phyloP scores from a whole-genome alignment of 495 filamentous ascomycete genomes.

The Talaromyces ruber region DNA sequence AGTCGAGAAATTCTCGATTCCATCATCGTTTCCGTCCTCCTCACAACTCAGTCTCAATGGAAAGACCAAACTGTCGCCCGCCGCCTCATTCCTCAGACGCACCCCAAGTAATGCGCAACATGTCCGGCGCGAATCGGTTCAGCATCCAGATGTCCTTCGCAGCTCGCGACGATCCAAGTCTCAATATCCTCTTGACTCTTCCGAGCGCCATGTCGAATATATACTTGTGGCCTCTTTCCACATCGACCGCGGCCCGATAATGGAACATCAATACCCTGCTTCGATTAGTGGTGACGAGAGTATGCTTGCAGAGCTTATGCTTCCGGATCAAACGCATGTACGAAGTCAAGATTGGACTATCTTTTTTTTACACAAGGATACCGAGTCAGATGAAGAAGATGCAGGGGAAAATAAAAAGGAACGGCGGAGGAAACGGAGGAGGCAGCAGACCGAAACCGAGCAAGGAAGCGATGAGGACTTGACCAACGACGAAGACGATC shows the following conservation, averaged over 20 bases:
- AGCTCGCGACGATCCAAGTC: slow-evolving; percentile 55
- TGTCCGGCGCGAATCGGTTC: slow-evolving; percentile 35
- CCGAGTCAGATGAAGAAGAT: slow-evolving; percentile 70
- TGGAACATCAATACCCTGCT: slow-evolving; percentile 96
- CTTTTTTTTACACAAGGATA: slow-evolving; percentile 96
- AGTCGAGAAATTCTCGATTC: not conserved
- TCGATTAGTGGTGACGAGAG: slow-evolving; percentile 94
- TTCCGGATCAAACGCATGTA: slow-evolving; percentile 94
- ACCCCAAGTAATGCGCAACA: slow-evolving; percentile 40
- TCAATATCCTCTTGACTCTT: slow-evolving; percentile 71
- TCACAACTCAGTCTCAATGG: slow-evolving; percentile 43
- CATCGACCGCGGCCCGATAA: slow-evolving; percentile 89
- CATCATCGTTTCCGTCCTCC: slow-evolving; percentile 21
- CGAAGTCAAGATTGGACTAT: slow-evolving; percentile 98
- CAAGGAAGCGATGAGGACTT: slow-evolving; percentile 41
- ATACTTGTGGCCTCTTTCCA: slow-evolving; percentile 98
- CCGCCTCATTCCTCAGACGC: slow-evolving; percentile 43
- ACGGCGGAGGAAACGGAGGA: slow-evolving; percentile 23
- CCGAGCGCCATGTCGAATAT: slow-evolving; percentile 95
- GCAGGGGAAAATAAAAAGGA: slow-evolving; percentile 38
- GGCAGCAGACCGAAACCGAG: slow-evolving; percentile 28
- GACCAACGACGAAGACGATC: slow-evolving; percentile 37
- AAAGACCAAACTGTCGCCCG: slow-evolving; percentile 48
- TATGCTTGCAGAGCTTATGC: slow-evolving; percentile 98
- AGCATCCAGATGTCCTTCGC: slow-evolving; percentile 26